Evolutionary conservation across 2,329 filamentous ascomycete species (phyloP), one percentile per base, ranked within the genome.

Genomic region (Monilinia fructicola): DNA sequence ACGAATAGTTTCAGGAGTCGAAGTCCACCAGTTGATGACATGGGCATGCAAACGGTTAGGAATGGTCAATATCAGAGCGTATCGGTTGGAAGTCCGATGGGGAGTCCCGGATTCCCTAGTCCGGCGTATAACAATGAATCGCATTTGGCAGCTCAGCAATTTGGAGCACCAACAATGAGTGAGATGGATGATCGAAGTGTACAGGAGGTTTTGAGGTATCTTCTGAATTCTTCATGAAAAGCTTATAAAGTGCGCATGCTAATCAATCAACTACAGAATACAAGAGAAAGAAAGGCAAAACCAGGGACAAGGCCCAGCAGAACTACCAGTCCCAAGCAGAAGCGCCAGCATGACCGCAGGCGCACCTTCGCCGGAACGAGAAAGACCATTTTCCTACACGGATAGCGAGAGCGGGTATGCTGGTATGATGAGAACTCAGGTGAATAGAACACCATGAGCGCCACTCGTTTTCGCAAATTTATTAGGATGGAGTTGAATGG

Each of bases 391-490:
- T 31, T 66, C 65, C 1, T 66, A 64, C 40, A 64, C 65, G 2
- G 58, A 66, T 14, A 66, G 65, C 26, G 65, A 66, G 50, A 54
- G 46, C 31, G 65, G 65, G n/a, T 66, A 66, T 66, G 65, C 58
- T 16, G 52, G 62, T 23, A 53, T 44, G 52, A 66, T 61, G 64
- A 54, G 48, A 12, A 46, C n/a, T 1, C 40, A 66, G 28, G 38
- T 55, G 40, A 46, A 44, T 11, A 53, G 46, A 14, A 48, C 31
- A 14, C 48, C 48, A 40, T 53, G 60, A 63, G 16, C 5, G 26
- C 5, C 10, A 14, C 46, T 50, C 10, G 11, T 63, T 54, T 38
- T n/a, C 16, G 28, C 23, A 35, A 11, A 54, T 42, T 18, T 4
- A 42, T 44, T 26, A 16, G 48, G 12, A 54, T n/a, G 38, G 31